Base-by-base conservation (phyloP, 2,329 filamentous ascomycete genomes). In the Botrytis squamosa region DNA sequence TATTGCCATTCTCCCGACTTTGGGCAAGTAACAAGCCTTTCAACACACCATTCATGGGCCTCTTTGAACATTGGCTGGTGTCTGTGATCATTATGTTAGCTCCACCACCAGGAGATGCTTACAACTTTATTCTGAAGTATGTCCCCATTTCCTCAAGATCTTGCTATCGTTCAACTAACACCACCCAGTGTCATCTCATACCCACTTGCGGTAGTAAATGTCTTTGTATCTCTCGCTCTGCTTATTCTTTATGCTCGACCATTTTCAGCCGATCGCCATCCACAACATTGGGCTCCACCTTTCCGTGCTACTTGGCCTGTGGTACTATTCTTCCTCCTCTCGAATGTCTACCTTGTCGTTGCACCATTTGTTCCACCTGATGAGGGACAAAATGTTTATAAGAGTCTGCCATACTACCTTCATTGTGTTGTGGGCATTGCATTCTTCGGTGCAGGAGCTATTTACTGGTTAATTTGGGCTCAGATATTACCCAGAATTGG, bases 1-100 rank as follows among this genome's bases (percentile, higher is more conserved):
- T 92, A n/a, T 81, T 92, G 3, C 90, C 90, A 0, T 90, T 88
- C 73, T 89, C 89, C 0, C 82, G 84, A 1, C 83, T 92, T 77
- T 91, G 88, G 85, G 89, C 89, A 20, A 89, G 87, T 80, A 91
- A 89, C 81, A 85, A 86, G 64, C 90, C 90, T 0, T 89, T 90
- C 79, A 89, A 89, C 78, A 88, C 88, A 0, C 89, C 89, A 4
- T 85, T 89, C 64, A 86, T 87, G 38, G 89, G 87, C 66, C 85
- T 91, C 3, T 89, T 89, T 74, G 86, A 88, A 83, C 89, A 91
- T 83, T 92, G 88, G 87, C 80, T 88, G 46, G 88, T 90, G 20
- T 90, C 86, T 0, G 86, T 90, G 65, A 86, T 91, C 73, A 89
- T 91, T 78, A 90, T 92, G 81, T 83, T 92, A 3, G 90, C 89